Percentiles rank a stretch among this genome's conserved stretches.
phyloP scores from a whole-genome alignment of 768 basidiomycete species.

The Agaricus subrufescens region DNA sequence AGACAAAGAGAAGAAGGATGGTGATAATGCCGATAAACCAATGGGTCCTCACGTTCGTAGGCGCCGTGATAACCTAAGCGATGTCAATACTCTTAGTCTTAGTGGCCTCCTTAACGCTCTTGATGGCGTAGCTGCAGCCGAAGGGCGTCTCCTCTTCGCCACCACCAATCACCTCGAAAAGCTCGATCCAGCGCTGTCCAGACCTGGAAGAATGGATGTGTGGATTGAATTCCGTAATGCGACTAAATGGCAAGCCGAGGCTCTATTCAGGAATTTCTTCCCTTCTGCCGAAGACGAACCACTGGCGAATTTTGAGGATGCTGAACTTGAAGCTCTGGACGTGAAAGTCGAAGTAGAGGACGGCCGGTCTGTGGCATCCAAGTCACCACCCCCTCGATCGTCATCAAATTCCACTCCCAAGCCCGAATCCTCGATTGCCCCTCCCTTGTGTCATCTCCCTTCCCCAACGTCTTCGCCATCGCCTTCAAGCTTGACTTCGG shows the following conservation, averaged over 20 bases:
- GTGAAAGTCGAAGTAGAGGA: slow-evolving; percentile 11
- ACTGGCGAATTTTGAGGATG: slow-evolving; percentile 13
- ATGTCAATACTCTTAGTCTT: slow-evolving; percentile 76
- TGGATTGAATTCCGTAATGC: slow-evolving; percentile 91
- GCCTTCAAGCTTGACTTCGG: not conserved
- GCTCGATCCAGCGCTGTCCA: slow-evolving; percentile 86
- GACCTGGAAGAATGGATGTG: slow-evolving; percentile 90
- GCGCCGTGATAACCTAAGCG: slow-evolving; percentile 55
- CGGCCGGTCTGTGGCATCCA: not conserved
- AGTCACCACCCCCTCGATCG: not conserved
- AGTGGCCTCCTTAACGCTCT: slow-evolving; percentile 82
- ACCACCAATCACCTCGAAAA: slow-evolving; percentile 91
- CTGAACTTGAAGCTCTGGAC: slow-evolving; percentile 8
- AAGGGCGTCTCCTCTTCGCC: slow-evolving; percentile 85
- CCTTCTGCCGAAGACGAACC: slow-evolving; percentile 56
- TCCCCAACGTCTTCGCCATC: slow-evolving; percentile 21
- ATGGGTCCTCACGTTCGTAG: slow-evolving; percentile 28
- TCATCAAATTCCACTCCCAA: not conserved
- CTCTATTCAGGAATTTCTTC: slow-evolving; percentile 88
- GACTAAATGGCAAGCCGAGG: slow-evolving; percentile 80
- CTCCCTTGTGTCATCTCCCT: not conserved
- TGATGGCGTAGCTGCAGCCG: slow-evolving; percentile 83
- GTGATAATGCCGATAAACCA: slow-evolving; percentile 23
- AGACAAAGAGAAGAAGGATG: slow-evolving; percentile 27
- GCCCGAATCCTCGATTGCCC: not conserved